Percentiles rank a stretch among this genome's conserved stretches.
phyloP scores from a whole-genome alignment of 441 rosid species.

The Eutrema salsugineum region DNA sequence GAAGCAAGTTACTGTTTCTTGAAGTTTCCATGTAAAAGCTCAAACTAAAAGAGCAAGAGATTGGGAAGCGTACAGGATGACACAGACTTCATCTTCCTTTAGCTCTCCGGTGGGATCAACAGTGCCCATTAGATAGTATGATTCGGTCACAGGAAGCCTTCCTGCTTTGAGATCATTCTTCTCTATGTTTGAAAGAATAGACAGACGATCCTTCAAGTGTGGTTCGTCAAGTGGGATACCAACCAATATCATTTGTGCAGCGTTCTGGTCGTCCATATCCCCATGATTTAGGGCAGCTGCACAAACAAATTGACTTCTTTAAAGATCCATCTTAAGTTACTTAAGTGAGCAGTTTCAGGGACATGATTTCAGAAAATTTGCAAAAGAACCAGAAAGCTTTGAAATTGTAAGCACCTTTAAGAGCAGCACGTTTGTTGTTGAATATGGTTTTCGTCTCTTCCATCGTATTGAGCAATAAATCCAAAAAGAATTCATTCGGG shows the following conservation, averaged over 20 bases:
- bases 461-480: conserved; percentile 38
- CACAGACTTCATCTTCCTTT: conserved; percentile 65
- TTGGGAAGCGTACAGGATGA: conserved; percentile 54
- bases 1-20: neutral
- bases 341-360: neutral
- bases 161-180: conserved; percentile 53
- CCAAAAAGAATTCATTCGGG: conserved; percentile 52
- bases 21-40: neutral
- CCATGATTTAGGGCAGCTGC: conserved; percentile 54
- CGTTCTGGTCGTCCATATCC: conserved; percentile 44
- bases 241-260: conserved; percentile 52
- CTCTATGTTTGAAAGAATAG: conserved; percentile 33
- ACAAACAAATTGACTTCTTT: neutral
- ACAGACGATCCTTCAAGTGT: conserved; percentile 42
- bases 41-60: neutral
- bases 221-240: conserved; percentile 82
- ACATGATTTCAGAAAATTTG: neutral
- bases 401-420: conserved; percentile 42
- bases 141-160: conserved; percentile 54
- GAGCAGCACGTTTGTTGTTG: conserved; percentile 44
- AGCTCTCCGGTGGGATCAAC: conserved; percentile 68
- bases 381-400: neutral
- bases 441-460: conserved; percentile 44
- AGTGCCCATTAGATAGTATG: conserved; percentile 85
- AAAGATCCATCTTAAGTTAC: neutral